Evolutionary conservation across 345 rosid genomes (phyloP), one percentile per base, ranked within the genome.

Genomic region (Kernera saxatilis): DNA sequence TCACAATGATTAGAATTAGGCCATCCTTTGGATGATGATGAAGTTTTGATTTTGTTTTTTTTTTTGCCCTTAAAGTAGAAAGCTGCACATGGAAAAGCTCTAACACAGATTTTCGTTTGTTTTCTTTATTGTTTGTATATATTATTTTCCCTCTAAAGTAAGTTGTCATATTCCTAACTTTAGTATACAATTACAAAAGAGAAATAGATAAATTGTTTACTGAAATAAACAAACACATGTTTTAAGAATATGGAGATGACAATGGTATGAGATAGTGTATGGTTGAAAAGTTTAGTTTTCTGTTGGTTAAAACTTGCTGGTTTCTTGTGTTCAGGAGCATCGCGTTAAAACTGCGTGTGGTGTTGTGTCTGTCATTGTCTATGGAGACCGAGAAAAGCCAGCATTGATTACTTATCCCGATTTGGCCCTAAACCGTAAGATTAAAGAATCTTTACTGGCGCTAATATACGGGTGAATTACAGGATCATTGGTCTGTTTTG

Each of bases 401-500:
- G 93, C 96, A 23, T 60, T 91, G 63, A 82, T 91, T 46, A 91
- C 97, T 59, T 91, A 91, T 83, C 96, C 97, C 19, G 97, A 91
- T 84, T 72, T 91, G 77, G 97, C 90, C 53, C 80, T 91, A 60
- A 84, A 88, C 69, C 84, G 93, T 91, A 80, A 86, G 93, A 77
- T 30, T 44, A 57, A 44, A 46, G 55, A 70, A 18, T 46, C 57
- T 27, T n/a, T 19, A 36, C 5, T 4, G n/a, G 5, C 54, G 15
- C 35, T 69, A 62, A 17, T 57, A 39, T 50, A 18, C 10, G 6
- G 40, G 44, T 66, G 19, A 32, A 37, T 25, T 55, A 32, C 73
- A 6, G 9, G 36, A 61, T 80, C 57, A 2, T 10, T 76, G 3
- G 25, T 46, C 27, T 66, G 2, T 60, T 54, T 64, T 17, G 41